phyloP scores from a whole-genome alignment of 192 early-diverging fungal species.

The Funneliformis mosseae region DNA sequence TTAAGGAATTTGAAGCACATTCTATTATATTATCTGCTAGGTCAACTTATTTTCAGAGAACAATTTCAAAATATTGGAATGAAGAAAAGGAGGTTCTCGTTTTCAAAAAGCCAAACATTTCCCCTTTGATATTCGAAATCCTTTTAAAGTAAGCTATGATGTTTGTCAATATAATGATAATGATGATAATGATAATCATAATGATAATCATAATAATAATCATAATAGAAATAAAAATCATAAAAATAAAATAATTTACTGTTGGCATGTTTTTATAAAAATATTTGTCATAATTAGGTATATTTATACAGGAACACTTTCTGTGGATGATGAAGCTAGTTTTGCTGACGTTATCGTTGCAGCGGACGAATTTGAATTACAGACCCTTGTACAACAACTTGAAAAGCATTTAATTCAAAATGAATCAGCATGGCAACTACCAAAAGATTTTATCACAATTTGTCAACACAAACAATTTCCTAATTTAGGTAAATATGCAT shows the following conservation, averaged over 20 bases:
- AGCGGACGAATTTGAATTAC: background rate
- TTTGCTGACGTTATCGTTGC: constrained; percentile 1
- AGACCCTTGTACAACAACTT: background rate
- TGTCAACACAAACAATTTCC: background rate
- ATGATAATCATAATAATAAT: too few relatives aligned
- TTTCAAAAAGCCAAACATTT: constrained; percentile 9
- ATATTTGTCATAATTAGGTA: background rate
- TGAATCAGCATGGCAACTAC: background rate
- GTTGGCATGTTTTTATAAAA: background rate
- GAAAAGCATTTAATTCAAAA: constrained; percentile 14
- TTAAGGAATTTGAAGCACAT: constrained; percentile 18
- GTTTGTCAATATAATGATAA: background rate
- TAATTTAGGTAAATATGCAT: background rate
- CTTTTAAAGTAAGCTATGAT: constrained; percentile 25
- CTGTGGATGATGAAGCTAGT: background rate
- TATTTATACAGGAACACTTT: constrained; percentile 15
- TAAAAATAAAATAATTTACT: background rate
- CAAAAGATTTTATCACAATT: background rate
- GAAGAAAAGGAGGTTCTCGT: background rate
- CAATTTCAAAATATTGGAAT: background rate
- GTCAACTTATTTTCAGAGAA: constrained; percentile 4
- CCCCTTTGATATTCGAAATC: background rate
- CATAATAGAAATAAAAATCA: too few relatives aligned
- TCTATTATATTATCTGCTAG: background rate
- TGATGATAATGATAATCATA: background rate